Base-by-base conservation (phyloP, 805 yeast genomes). In the Zygoascus flipseniorum region DNA sequence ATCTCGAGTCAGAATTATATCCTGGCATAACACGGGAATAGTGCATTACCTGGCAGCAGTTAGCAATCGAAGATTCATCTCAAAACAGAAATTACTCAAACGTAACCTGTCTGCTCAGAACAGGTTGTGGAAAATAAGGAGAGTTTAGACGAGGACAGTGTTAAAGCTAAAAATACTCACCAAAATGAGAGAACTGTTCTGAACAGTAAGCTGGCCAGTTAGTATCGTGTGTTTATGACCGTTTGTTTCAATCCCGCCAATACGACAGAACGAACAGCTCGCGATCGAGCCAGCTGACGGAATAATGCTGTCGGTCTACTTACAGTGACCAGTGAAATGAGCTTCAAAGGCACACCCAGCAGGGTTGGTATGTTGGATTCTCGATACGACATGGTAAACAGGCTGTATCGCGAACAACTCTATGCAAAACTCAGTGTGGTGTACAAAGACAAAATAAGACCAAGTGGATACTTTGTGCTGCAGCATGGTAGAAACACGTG, bases 1-100 rank as follows among this genome's bases (percentile, higher is more conserved):
- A 72, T 19, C 69, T 60, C 31, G 62, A 58, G 11, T 53, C 56
- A n/a, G 59, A 57, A 39, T 59, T 57, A 44, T 62, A 62, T 13
- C 67, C 69, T 10, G 69, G 71, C 68, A 70, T 69, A 59, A 70
- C 64, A n/a, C 75, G 67, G 14, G 75, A 72, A 56, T 69, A 72
- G 49, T 72, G 69, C 75, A 72, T 71, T 10, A 53, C 44, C 50
- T 45, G 16, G 28, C 28, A 6, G 6, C 39, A 35, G 39, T 35
- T 35, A 35, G 39, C 16, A 35, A 5, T 13, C 28, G 6, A 3
- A 23, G 28, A 23, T 23, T 23, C 28, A 23, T 23, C 6, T 3
- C 28, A 6, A 23, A 23, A 23, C 28, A 23, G 6, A 23, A 23
- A 23, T 23, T 6, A 23, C 28, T 23, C 28, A 23, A 23, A 23